phyloP scores from a whole-genome alignment of 768 basidiomycete species.

The Leccinum subtestaceum region DNA sequence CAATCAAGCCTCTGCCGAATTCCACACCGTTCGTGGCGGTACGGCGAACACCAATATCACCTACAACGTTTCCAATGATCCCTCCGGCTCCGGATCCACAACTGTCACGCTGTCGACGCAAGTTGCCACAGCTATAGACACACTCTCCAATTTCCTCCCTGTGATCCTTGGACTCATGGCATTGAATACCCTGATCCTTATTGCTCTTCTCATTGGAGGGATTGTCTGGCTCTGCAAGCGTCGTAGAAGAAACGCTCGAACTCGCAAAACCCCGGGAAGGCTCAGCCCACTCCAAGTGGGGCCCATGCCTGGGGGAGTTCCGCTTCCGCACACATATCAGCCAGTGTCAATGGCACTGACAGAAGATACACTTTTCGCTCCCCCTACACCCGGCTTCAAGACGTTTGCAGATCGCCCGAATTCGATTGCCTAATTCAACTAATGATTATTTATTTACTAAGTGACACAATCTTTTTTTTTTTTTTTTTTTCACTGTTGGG shows the following conservation, averaged over 20 bases:
- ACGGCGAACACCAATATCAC: constrained; percentile 64
- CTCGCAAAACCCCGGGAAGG: constrained; percentile 41
- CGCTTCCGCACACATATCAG: constrained; percentile 57
- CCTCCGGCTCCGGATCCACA: constrained; percentile 43
- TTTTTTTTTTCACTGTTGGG: background rate
- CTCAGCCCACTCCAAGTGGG: constrained; percentile 59
- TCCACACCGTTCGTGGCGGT: constrained; percentile 66
- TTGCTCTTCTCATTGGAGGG: constrained; percentile 54
- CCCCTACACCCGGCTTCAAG: constrained; percentile 60
- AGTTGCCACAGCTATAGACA: constrained; percentile 56
- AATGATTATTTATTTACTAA: background rate
- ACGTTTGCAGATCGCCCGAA: constrained; percentile 41
- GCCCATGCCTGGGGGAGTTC: constrained; percentile 22
- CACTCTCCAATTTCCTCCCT: constrained; percentile 64
- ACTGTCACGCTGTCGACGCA: constrained; percentile 57
- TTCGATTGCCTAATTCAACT: constrained; percentile 36
- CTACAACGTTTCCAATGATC: constrained; percentile 48
- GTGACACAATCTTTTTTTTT: background rate
- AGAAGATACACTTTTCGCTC: constrained; percentile 47
- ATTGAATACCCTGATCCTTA: constrained; percentile 69
- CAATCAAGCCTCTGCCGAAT: constrained; percentile 65
- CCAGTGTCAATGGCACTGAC: constrained; percentile 60
- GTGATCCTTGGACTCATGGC: constrained; percentile 74
- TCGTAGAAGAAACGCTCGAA: constrained; percentile 36
- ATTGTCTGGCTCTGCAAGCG: constrained; percentile 53